phyloP scores from a whole-genome alignment of 768 basidiomycete genomes.

The Boletellus ananiceps region DNA sequence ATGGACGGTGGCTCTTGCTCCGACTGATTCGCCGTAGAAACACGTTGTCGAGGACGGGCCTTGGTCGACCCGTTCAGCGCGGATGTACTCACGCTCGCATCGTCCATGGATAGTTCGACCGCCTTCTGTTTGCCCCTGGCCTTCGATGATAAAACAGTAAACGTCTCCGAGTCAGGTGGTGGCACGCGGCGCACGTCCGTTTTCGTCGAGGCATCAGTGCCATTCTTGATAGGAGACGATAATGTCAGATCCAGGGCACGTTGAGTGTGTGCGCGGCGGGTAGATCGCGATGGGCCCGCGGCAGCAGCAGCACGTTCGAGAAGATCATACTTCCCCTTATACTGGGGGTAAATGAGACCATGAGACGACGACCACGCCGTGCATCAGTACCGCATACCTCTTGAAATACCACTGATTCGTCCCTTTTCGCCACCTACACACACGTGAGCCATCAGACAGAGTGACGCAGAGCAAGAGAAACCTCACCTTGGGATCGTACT shows the following conservation, averaged over 20 bases:
- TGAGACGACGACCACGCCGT: not conserved
- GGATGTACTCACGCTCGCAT: conserved; percentile 7
- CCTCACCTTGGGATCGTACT: conserved; percentile 73
- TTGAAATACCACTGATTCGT: conserved; percentile 67
- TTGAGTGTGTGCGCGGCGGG: conserved; percentile 55
- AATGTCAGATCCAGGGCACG: conserved; percentile 43
- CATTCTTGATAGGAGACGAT: conserved; percentile 14
- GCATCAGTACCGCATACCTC: conserved; percentile 45
- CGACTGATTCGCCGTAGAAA: not conserved
- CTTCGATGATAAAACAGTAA: conserved; percentile 19
- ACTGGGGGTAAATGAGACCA: conserved; percentile 35
- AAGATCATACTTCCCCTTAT: conserved; percentile 59
- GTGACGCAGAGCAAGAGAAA: conserved; percentile 18
- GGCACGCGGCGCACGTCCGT: conserved; percentile 9
- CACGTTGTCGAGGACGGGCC: conserved; percentile 8
- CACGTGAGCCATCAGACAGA: not conserved
- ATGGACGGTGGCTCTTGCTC: conserved; percentile 7
- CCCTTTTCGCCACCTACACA: conserved; percentile 62
- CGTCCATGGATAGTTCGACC: conserved; percentile 13
- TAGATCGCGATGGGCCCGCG: conserved; percentile 52
- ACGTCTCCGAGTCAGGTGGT: not conserved
- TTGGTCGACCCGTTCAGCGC: conserved; percentile 10
- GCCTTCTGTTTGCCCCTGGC: conserved; percentile 33
- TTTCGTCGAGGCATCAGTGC: conserved; percentile 8
- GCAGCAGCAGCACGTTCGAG: conserved; percentile 41